phyloP scores from a whole-genome alignment of 148 eudicot genomes.

The Polygonum aviculare region DNA sequence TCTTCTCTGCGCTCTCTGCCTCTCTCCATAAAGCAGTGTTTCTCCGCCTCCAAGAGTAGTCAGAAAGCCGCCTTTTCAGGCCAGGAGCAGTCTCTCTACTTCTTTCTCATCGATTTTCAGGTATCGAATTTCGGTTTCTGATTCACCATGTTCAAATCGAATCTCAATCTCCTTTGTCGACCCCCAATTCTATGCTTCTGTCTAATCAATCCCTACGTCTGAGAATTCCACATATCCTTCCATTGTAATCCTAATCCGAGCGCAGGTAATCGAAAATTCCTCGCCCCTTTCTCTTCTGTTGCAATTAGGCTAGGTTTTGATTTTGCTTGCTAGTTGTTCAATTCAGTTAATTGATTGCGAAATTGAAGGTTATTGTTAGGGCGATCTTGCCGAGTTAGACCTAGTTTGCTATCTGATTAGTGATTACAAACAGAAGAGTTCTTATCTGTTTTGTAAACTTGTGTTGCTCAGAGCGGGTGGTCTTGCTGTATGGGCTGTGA shows the following conservation, averaged over 20 bases:
- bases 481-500: constrained; percentile 28
- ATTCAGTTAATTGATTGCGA: background rate
- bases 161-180: background rate
- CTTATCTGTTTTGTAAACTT: background rate
- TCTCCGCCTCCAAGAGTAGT: background rate
- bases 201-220: constrained; percentile 1
- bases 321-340: background rate
- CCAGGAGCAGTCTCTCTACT: background rate
- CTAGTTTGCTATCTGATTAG: background rate
- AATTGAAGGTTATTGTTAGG: background rate
- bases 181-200: background rate
- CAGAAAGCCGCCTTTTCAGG: constrained; percentile 7
- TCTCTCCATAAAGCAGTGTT: constrained; percentile 2
- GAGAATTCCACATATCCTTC: background rate
- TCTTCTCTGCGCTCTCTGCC: background rate
- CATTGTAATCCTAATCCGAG: background rate
- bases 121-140: background rate
- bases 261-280: background rate
- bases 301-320: constrained; percentile 1
- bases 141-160: background rate
- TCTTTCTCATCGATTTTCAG: background rate
- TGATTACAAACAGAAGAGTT: background rate
- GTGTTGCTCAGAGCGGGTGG: background rate
- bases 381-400: background rate
- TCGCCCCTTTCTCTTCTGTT: background rate